Conservation (phyloP, 805 yeast genomes). For the Saturnispora dispora region DNA sequence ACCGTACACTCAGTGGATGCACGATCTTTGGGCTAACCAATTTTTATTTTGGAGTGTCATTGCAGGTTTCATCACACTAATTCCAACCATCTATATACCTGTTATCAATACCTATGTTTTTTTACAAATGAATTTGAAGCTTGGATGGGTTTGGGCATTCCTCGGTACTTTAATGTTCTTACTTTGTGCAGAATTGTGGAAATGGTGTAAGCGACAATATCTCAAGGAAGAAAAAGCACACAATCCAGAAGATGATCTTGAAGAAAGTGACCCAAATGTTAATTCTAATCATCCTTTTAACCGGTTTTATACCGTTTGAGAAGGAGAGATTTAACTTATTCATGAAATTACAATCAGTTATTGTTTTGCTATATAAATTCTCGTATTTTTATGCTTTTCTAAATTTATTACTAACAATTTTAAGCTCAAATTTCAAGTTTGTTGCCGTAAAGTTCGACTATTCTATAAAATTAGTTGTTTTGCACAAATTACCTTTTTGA, state of each 20-base stretch:
- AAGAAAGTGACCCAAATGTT: slow-evolving; percentile 24
- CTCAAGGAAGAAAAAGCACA: slow-evolving; percentile 33
- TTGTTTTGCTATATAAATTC: background rate
- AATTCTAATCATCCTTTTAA: slow-evolving; percentile 5
- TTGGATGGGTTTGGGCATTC: slow-evolving; percentile 75
- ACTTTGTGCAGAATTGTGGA: slow-evolving; percentile 56
- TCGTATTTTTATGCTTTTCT: background rate
- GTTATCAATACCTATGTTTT: slow-evolving; percentile 72
- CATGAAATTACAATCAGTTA: background rate
- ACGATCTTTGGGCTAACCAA: slow-evolving; percentile 64
- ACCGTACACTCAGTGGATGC: slow-evolving; percentile 50
- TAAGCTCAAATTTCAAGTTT: background rate
- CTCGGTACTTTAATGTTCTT: slow-evolving; percentile 52
- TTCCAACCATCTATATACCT: slow-evolving; percentile 82
- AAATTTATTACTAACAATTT: background rate
- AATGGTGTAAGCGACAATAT: slow-evolving; percentile 52
- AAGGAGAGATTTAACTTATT: background rate
- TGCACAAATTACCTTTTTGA: no score
- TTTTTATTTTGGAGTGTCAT: slow-evolving; percentile 76
- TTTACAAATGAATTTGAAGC: slow-evolving; percentile 58
- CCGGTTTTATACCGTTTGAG: background rate
- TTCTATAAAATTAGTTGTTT: no score
- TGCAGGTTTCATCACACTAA: slow-evolving; percentile 57
- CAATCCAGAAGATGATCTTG: slow-evolving; percentile 58
- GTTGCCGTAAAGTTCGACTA: no score